phyloP scores from a whole-genome alignment of 2,329 filamentous ascomycete genomes.

The Fusarium nisikadoi region DNA sequence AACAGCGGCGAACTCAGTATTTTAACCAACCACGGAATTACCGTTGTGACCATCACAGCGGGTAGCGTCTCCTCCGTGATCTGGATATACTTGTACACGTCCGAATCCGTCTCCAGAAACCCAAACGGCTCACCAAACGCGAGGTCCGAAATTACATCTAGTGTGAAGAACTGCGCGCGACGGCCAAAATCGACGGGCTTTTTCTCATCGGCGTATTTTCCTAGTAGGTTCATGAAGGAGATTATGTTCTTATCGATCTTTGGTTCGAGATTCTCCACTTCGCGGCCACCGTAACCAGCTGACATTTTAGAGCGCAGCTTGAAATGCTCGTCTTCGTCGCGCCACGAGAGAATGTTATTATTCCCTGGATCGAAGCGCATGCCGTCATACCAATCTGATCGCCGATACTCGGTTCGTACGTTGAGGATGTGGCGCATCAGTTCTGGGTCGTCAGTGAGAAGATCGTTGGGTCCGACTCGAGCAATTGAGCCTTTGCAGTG shows the following conservation, averaged over 20 bases:
- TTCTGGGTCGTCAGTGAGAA: constrained; percentile 54
- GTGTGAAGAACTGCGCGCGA: constrained; percentile 61
- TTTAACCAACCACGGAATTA: constrained; percentile 54
- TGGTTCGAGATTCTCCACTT: constrained; percentile 60
- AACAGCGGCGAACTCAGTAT: constrained; percentile 54
- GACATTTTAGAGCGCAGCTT: constrained; percentile 60
- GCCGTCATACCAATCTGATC: constrained; percentile 58
- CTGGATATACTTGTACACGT: constrained; percentile 59
- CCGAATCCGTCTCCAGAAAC: constrained; percentile 56
- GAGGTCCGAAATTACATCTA: constrained; percentile 64
- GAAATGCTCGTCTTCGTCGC: constrained; percentile 57
- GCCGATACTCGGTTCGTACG: constrained; percentile 49
- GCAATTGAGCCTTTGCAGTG: constrained; percentile 48
- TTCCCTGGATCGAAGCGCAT: constrained; percentile 62
- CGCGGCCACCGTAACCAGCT: constrained; percentile 64
- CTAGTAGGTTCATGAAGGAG: constrained; percentile 54
- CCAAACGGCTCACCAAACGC: constrained; percentile 61
- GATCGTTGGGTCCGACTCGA: constrained; percentile 54
- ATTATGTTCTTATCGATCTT: constrained; percentile 60
- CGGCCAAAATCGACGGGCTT: constrained; percentile 54
- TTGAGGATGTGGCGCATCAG: constrained; percentile 50
- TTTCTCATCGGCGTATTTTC: constrained; percentile 14
- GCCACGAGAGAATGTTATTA: constrained; percentile 62
- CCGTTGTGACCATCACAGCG: constrained; percentile 56
- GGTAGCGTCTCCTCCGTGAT: constrained; percentile 56